Percentiles rank a stretch among this genome's conserved stretches.
Conservation (phyloP, 2,329 filamentous ascomycete species). For the Talaromyces rugulosus region DNA sequence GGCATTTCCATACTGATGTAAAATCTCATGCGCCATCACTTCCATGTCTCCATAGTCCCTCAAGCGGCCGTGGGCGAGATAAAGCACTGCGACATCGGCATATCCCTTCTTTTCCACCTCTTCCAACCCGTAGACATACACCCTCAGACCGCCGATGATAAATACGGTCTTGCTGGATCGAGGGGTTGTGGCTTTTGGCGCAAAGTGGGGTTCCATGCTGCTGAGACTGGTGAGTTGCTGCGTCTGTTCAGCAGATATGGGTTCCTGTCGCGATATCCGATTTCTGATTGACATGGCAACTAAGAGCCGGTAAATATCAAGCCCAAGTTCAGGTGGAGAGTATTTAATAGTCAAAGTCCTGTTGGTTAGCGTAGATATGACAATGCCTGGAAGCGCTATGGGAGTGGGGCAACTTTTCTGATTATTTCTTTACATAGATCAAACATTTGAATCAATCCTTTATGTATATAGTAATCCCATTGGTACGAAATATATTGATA, state of each 20-base stretch:
- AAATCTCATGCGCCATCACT: constrained; percentile 1
- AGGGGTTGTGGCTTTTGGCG: not conserved
- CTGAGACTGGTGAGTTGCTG: not conserved
- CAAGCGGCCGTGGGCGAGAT: constrained; percentile 5
- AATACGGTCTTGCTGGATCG: constrained; percentile 8
- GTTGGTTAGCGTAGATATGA: not conserved
- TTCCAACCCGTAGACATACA: constrained; percentile 5
- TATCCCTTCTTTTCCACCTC: constrained; percentile 1
- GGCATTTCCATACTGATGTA: constrained; percentile 1
- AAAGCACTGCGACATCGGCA: constrained; percentile 5
- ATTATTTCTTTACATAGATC: too few relatives aligned
- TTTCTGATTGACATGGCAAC: not conserved
- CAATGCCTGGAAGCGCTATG: not conserved
- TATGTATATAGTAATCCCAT: too few relatives aligned
- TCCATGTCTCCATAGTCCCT: constrained; percentile 3
- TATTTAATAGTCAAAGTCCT: not conserved
- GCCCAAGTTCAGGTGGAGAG: not conserved
- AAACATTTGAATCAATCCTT: too few relatives aligned
- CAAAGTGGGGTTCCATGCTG: not conserved
- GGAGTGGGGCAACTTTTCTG: not conserved
- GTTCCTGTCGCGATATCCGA: not conserved
- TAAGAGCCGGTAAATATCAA: not conserved
- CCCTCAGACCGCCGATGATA: constrained; percentile 7
- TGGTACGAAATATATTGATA: too few relatives aligned
- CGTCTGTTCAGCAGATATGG: not conserved